A percentile compares a stretch with the other conserved stretches of the same genome.
Evolutionary conservation across 306 rosid genomes (phyloP).

Genomic region (Crotalaria pallida): DNA sequence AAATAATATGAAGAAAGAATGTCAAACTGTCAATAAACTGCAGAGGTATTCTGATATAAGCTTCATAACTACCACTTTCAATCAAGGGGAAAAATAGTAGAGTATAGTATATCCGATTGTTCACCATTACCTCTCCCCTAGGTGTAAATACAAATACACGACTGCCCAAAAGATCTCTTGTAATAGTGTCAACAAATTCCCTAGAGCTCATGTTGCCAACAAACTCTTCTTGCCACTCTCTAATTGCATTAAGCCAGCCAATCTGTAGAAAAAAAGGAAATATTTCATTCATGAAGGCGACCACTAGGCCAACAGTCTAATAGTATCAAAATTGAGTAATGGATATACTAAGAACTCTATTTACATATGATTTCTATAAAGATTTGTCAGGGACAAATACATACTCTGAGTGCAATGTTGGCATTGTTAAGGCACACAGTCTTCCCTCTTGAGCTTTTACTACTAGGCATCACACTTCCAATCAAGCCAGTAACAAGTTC

Average conservation of each 20-base stretch:
- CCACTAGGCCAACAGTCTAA: background rate
- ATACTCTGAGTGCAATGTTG: no score
- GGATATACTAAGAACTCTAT: slow-evolving; percentile 18
- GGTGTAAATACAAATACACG: slow-evolving; percentile 98
- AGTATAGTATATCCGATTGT: background rate
- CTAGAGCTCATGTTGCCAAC: slow-evolving; percentile 99
- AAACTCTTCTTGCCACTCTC: no score
- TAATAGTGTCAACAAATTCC: slow-evolving; percentile 92
- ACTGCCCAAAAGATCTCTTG: slow-evolving; percentile 93
- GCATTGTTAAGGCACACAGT: no score
- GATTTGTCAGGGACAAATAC: slow-evolving; percentile 17
- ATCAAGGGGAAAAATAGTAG: background rate
- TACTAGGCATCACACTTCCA: no score
- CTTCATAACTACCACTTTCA: background rate
- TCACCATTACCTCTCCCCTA: slow-evolving; percentile 81
- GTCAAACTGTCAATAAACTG: slow-evolving; percentile 20
- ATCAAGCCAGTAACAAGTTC: slow-evolving; percentile 53
- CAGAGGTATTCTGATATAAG: background rate
- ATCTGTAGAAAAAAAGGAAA: slow-evolving; percentile 60
- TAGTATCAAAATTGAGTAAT: slow-evolving; percentile 13
- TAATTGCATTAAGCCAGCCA: no score
- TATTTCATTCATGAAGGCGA: slow-evolving; percentile 24
- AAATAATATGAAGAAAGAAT: slow-evolving; percentile 12
- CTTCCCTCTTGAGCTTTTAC: no score
- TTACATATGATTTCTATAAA: slow-evolving; percentile 23